phyloP scores from a whole-genome alignment of 2,329 filamentous ascomycete genomes.

The Nemania sp. region DNA sequence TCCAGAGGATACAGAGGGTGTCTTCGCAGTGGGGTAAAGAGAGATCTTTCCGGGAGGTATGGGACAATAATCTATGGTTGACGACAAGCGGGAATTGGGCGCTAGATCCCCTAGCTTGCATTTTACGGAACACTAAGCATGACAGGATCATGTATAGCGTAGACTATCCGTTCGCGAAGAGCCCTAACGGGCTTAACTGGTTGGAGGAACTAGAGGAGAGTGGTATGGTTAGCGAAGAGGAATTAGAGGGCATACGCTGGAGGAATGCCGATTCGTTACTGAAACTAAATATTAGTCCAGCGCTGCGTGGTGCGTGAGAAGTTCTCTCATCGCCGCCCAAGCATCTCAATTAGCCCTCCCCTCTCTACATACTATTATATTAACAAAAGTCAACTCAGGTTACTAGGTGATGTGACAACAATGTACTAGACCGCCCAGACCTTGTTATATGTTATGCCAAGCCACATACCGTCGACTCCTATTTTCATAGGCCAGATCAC shows the following conservation, averaged over 20 bases:
- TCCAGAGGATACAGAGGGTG: conserved; percentile 57
- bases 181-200: conserved; percentile 61
- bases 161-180: conserved; percentile 67
- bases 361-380: background rate
- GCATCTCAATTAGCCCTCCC: background rate
- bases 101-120: conserved; percentile 59
- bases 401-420: background rate
- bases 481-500: background rate
- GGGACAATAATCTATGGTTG: conserved; percentile 67
- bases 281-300: conserved; percentile 5
- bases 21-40: conserved; percentile 37
- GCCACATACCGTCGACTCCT: conserved; percentile 27
- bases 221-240: conserved; percentile 61
- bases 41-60: conserved; percentile 61
- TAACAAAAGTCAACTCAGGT: background rate
- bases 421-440: conserved; percentile 9
- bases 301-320: background rate
- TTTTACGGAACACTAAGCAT: conserved; percentile 59
- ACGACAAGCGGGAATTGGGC: conserved; percentile 67
- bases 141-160: conserved; percentile 67
- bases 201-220: conserved; percentile 62
- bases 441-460: conserved; percentile 37
- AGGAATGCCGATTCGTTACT: conserved; percentile 34
- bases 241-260: conserved; percentile 54
- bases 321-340: background rate